A percentile compares a stretch with the other conserved stretches of the same genome.
Conservation (phyloP, 305 asterid genomes). For the Fraxinus baroniana region DNA sequence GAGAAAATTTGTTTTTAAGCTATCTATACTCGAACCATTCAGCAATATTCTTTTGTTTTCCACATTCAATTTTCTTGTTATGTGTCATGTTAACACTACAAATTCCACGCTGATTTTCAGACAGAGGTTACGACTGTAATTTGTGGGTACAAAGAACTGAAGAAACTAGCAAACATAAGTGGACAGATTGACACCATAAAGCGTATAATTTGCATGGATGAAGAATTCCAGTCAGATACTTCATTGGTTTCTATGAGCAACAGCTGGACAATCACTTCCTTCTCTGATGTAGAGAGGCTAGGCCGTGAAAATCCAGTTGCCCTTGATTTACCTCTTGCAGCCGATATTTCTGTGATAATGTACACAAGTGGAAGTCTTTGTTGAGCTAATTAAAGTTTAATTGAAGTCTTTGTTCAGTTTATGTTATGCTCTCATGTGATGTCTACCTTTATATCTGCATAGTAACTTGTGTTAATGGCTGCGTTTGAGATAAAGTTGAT, state of each 20-base stretch:
- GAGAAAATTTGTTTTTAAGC: background rate
- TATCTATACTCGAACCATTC: conserved; percentile 9
- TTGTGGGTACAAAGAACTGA: conserved; percentile 85
- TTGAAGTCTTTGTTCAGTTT: conserved; percentile 1
- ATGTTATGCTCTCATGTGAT: conserved; percentile 39
- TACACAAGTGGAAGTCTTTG: conserved; percentile 93
- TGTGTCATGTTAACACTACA: conserved; percentile 17
- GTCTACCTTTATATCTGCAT: conserved; percentile 35
- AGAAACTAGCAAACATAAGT: conserved; percentile 71
- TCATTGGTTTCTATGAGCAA: conserved; percentile 44
- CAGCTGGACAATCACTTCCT: conserved; percentile 66
- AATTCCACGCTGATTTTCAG: conserved; percentile 48
- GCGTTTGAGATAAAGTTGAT: background rate
- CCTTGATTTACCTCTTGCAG: conserved; percentile 75
- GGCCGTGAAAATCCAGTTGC: conserved; percentile 77
- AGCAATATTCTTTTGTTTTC: background rate
- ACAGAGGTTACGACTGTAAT: conserved; percentile 97
- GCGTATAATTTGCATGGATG: conserved; percentile 83
- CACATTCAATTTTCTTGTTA: background rate
- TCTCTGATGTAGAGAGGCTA: conserved; percentile 65
- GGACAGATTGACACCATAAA: conserved; percentile 90
- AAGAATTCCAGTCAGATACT: conserved; percentile 58
- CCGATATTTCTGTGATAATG: conserved; percentile 95
- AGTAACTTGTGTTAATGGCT: background rate
- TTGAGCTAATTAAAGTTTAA: background rate